Evolutionary conservation across 805 yeast genomes (phyloP).

Genomic region (Yueomyces sp.): DNA sequence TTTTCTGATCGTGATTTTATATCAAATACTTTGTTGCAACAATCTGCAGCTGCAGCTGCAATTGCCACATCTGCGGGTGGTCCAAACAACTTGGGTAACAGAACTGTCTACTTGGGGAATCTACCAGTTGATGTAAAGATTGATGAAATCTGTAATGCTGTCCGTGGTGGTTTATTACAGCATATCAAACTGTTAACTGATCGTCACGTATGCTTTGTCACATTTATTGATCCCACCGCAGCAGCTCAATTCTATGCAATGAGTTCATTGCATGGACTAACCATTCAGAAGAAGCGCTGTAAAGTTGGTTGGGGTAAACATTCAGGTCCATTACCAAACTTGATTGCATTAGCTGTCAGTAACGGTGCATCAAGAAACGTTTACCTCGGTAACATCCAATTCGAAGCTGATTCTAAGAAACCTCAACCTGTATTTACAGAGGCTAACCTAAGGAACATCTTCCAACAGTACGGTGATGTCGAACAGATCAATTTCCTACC

Average conservation of each 20-base stretch:
- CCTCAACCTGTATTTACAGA: slow-evolving; percentile 30
- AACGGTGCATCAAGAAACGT: slow-evolving; percentile 92
- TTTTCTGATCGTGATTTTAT: slow-evolving; percentile 46
- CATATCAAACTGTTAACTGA: slow-evolving; percentile 69
- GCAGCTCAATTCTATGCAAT: slow-evolving; percentile 96
- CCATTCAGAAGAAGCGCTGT: slow-evolving; percentile 73
- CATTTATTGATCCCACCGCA: slow-evolving; percentile 92
- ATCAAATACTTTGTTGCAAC: slow-evolving; percentile 73
- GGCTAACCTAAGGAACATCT: slow-evolving; percentile 53
- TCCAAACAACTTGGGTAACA: slow-evolving; percentile 77
- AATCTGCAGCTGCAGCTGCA: slow-evolving; percentile 95
- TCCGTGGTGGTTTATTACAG: slow-evolving; percentile 87
- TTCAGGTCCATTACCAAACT: slow-evolving; percentile 81
- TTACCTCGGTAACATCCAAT: slow-evolving; percentile 64
- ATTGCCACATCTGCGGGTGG: slow-evolving; percentile 94
- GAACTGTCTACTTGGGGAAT: slow-evolving; percentile 86
- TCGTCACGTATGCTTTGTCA: slow-evolving; percentile 85
- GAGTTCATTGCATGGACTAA: slow-evolving; percentile 80
- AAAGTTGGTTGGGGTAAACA: slow-evolving; percentile 98
- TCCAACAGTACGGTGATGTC: slow-evolving; percentile 78
- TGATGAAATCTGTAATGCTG: slow-evolving; percentile 92
- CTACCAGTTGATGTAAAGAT: slow-evolving; percentile 77
- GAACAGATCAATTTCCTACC: slow-evolving; percentile 85
- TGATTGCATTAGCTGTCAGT: slow-evolving; percentile 77
- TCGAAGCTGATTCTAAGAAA: slow-evolving; percentile 13